These are phyloP conservation scores for Pseudopyricularia cyperi DNA, from an alignment of 2,329 filamentous ascomycete genomes.

Conservation along the genomic window DNA sequence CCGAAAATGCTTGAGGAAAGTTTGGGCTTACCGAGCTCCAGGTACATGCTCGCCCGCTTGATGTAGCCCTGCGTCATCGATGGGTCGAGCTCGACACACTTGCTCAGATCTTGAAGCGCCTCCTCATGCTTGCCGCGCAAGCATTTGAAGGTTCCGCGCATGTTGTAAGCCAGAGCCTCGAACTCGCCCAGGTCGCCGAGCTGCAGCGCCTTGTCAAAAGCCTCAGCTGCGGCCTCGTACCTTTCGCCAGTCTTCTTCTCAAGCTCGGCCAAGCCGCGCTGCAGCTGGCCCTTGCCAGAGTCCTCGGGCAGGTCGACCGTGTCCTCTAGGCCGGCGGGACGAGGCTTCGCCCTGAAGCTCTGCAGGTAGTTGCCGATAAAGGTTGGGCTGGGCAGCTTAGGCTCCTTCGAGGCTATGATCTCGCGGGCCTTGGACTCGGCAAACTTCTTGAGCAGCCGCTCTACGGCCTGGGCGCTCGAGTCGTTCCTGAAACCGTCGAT, in stretches of 20 bases:
- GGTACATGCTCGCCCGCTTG: conserved; percentile 95
- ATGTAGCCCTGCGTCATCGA: conserved; percentile 92
- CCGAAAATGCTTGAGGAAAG: not conserved
- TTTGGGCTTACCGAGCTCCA: conserved; percentile 62
- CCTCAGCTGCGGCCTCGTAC: conserved; percentile 74
- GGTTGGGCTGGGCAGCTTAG: conserved; percentile 85
- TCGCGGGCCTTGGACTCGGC: conserved; percentile 87
- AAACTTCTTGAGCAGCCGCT: conserved; percentile 90
- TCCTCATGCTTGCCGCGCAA: conserved; percentile 76
- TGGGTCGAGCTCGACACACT: conserved; percentile 83
- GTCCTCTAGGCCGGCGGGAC: conserved; percentile 73
- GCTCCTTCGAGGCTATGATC: conserved; percentile 72
- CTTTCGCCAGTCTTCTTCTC: conserved; percentile 79
- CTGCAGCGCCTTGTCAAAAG: conserved; percentile 82
- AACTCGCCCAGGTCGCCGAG: conserved; percentile 66
- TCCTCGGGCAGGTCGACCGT: conserved; percentile 63
- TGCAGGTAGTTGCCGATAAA: conserved; percentile 98
- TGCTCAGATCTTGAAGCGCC: conserved; percentile 76
- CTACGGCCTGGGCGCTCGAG: conserved; percentile 74
- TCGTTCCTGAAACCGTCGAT: conserved; percentile 96
- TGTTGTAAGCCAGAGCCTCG: conserved; percentile 88
- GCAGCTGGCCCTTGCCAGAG: conserved; percentile 73
- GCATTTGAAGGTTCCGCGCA: conserved; percentile 92
- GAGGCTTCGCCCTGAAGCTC: conserved; percentile 78
- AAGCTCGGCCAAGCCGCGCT: conserved; percentile 69